Evolutionary conservation across 805 yeast genomes (phyloP), one percentile per base, ranked within the genome.

Genomic region (Yarrowia alimentaria): DNA sequence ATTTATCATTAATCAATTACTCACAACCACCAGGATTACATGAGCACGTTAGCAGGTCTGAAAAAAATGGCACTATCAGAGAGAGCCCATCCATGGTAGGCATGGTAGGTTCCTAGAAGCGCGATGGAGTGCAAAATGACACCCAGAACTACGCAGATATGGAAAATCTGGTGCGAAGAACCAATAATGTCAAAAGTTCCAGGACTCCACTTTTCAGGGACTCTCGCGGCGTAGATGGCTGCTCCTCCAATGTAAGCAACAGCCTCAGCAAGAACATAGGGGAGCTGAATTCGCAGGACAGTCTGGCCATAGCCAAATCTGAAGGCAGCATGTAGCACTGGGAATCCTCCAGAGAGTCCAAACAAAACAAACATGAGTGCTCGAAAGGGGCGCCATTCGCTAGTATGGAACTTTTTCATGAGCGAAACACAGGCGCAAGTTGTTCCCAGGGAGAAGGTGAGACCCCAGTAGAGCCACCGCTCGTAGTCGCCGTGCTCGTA

Each of bases 141-240:
- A 74, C 94, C 95, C 10, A 80, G 57, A 0, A 86, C 89, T 6
- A 87, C 95, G 59, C 84, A 64, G 8, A 83, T 65, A 63, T 87
- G 95, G 62, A 88, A 87, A 8, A 88, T 74, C 61, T 88, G 96
- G 63, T 88, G 96, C 6, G 94, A 83, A 57, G 85, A 84, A 1
- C 95, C 95, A 65, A 78, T 73, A 9, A 78, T 60, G 58, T 87
- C 95, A 62, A 75, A 85, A 16, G 53, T 64, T 0, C 89, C 89
- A 0, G 87, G 86, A 5, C 57, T 57, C 32, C 71, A 69, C 42
- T 84, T 71, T 62, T 89, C 97, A 0, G 97, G 97, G 25, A 85
- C 64, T 54, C 96, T 71, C 18, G 73, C 63, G 0, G 94, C 96
- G 64, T 89, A 89, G 49, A 90, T 64, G 2, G 73, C 71, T 0